Evolutionary conservation across 345 rosid species (phyloP).

Genomic region (Anacardium occidentale): DNA sequence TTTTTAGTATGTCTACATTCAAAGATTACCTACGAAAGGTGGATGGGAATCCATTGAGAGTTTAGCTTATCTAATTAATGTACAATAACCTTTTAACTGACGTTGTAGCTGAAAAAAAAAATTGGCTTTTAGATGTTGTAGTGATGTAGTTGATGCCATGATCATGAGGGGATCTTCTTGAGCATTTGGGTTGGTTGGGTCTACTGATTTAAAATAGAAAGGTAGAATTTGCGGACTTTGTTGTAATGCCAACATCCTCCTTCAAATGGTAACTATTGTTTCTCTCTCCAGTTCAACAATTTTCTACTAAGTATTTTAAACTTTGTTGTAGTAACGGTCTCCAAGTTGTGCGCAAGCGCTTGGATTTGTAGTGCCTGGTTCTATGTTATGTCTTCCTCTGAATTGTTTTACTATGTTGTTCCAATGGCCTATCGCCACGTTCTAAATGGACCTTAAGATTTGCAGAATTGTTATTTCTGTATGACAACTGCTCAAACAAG

Average conservation of each 20-base stretch:
- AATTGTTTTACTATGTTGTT: not conserved
- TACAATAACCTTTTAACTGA: constrained; percentile 55
- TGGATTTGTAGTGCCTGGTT: not conserved
- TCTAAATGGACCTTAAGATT: too few relatives aligned
- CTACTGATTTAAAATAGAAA: constrained; percentile 7
- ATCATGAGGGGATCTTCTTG: constrained; percentile 13
- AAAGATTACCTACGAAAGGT: constrained; percentile 38
- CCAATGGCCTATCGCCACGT: not conserved
- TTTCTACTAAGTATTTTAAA: too few relatives aligned
- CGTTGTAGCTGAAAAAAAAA: constrained; percentile 36
- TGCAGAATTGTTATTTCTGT: not conserved
- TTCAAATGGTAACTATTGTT: constrained; percentile 16
- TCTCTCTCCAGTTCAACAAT: not conserved
- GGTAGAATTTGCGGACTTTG: not conserved
- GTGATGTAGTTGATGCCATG: constrained; percentile 28
- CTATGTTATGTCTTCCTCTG: not conserved
- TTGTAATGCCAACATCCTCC: constrained; percentile 24
- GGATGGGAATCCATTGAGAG: constrained; percentile 40
- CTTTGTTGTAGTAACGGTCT: not conserved
- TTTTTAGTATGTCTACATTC: constrained; percentile 55
- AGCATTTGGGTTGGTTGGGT: constrained; percentile 31
- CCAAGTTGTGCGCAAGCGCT: not conserved
- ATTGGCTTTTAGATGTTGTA: constrained; percentile 34
- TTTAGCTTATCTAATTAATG: constrained; percentile 42
- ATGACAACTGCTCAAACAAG: constrained; percentile 1